Evolutionary conservation across 306 rosid genomes (phyloP).

Genomic region (Abrus pulchellus): DNA sequence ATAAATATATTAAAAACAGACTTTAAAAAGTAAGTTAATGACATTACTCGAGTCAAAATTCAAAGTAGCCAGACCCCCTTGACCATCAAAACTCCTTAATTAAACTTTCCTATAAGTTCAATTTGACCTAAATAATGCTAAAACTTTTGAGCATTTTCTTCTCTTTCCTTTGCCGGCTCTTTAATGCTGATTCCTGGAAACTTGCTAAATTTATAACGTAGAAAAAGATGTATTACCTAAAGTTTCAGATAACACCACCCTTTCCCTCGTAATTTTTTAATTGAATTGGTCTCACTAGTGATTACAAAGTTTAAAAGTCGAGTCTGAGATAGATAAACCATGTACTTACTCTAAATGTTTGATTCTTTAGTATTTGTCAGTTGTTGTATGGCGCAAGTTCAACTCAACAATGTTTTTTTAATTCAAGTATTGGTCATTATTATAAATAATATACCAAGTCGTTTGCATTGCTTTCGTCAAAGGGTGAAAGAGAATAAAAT

Average conservation of each 20-base stretch:
- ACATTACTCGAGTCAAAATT: too few relatives aligned
- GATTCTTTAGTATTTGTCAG: not conserved
- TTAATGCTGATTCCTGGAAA: too few relatives aligned
- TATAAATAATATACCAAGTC: not conserved
- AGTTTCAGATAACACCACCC: not conserved
- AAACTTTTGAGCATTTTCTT: too few relatives aligned
- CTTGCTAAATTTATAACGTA: too few relatives aligned
- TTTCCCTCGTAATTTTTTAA: not conserved
- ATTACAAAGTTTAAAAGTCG: not conserved
- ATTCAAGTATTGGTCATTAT: not conserved
- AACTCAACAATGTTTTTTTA: not conserved
- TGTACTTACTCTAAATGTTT: not conserved
- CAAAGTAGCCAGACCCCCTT: too few relatives aligned
- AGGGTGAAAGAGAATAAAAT: not conserved
- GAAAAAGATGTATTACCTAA: not conserved
- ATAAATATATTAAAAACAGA: too few relatives aligned
- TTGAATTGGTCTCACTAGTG: not conserved
- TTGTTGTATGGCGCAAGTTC: not conserved
- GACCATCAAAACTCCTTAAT: too few relatives aligned
- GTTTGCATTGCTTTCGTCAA: not conserved
- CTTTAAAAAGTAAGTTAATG: too few relatives aligned
- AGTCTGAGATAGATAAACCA: not conserved
- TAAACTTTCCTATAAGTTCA: too few relatives aligned
- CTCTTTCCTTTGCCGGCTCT: too few relatives aligned
- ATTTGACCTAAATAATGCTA: too few relatives aligned